Conservation (phyloP, 2,329 filamentous ascomycete species). For the Eurotiales sp. region DNA sequence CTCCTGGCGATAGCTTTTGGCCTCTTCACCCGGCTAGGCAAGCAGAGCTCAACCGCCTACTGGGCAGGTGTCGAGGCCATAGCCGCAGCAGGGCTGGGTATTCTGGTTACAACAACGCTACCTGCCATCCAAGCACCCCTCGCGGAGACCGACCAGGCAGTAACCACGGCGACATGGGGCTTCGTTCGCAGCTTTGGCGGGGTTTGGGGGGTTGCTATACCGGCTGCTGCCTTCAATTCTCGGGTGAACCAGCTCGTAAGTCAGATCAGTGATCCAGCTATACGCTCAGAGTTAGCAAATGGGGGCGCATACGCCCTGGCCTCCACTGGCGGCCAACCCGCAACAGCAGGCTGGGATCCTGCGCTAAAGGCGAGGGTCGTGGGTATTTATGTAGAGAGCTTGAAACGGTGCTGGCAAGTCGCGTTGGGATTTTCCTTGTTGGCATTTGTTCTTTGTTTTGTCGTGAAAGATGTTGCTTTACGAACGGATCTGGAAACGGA, state of each 20-base stretch:
- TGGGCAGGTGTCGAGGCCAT: slow-evolving; percentile 31
- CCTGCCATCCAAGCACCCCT: slow-evolving; percentile 29
- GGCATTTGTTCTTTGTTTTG: background rate
- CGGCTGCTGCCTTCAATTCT: slow-evolving; percentile 29
- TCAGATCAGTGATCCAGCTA: slow-evolving; percentile 14
- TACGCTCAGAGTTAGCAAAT: slow-evolving; percentile 14
- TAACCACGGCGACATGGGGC: slow-evolving; percentile 23
- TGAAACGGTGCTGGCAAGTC: slow-evolving; percentile 4
- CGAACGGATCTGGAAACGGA: slow-evolving; percentile 4
- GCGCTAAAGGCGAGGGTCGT: background rate
- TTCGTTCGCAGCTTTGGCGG: slow-evolving; percentile 30
- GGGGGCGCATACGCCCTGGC: slow-evolving; percentile 22
- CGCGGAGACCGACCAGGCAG: slow-evolving; percentile 24
- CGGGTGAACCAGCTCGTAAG: slow-evolving; percentile 18
- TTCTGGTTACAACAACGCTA: slow-evolving; percentile 23
- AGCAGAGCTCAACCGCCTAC: slow-evolving; percentile 19
- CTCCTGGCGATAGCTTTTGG: slow-evolving; percentile 26
- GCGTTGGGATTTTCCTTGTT: background rate
- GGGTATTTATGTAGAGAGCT: background rate
- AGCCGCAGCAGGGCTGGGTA: slow-evolving; percentile 23
- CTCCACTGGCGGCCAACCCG: too few species aligned
- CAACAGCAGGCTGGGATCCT: background rate
- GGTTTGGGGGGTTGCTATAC: slow-evolving; percentile 30
- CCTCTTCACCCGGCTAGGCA: slow-evolving; percentile 24
- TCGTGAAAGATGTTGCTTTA: slow-evolving; percentile 7